A percentile compares a stretch with the other conserved stretches of the same genome.
phyloP scores from a whole-genome alignment of 1,139 yeast genomes.

The Nakaseomyces sp. region DNA sequence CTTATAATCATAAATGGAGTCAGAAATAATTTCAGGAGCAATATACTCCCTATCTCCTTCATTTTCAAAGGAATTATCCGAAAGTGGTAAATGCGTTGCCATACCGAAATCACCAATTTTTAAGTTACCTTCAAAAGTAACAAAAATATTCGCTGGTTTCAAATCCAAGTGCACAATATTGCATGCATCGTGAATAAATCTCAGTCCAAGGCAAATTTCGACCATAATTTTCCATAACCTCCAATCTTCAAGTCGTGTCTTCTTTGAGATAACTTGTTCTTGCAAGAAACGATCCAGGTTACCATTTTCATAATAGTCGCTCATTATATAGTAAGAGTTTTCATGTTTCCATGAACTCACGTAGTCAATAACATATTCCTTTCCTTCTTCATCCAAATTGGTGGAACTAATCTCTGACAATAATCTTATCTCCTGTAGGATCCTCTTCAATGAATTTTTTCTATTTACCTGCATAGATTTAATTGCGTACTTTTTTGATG shows the following conservation, averaged over 20 bases:
- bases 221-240: conserved; percentile 93
- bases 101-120: conserved; percentile 60
- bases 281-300: conserved; percentile 76
- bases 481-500: conserved; percentile 59
- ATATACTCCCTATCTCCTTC: conserved; percentile 97
- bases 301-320: conserved; percentile 93
- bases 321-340: conserved; percentile 78
- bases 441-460: conserved; percentile 30
- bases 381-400: conserved; percentile 55
- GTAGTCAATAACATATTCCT: conserved; percentile 69
- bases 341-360: conserved; percentile 76
- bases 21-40: conserved; percentile 89
- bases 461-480: conserved; percentile 56
- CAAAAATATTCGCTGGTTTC: conserved; percentile 90
- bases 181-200: conserved; percentile 64
- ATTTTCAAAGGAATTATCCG: conserved; percentile 55
- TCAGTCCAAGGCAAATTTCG: conserved; percentile 70
- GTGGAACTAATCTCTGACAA: conserved; percentile 22
- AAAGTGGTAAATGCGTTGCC: conserved; percentile 48
- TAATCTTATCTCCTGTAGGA: conserved; percentile 34
- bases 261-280: conserved; percentile 60
- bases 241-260: conserved; percentile 66
- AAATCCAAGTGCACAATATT: conserved; percentile 77
- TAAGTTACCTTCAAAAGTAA: conserved; percentile 85
- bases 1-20: conserved; percentile 75